Percentiles rank a stretch among this genome's conserved stretches.
Conservation (phyloP, 495 filamentous ascomycete genomes). For the Neurospora terricola region DNA sequence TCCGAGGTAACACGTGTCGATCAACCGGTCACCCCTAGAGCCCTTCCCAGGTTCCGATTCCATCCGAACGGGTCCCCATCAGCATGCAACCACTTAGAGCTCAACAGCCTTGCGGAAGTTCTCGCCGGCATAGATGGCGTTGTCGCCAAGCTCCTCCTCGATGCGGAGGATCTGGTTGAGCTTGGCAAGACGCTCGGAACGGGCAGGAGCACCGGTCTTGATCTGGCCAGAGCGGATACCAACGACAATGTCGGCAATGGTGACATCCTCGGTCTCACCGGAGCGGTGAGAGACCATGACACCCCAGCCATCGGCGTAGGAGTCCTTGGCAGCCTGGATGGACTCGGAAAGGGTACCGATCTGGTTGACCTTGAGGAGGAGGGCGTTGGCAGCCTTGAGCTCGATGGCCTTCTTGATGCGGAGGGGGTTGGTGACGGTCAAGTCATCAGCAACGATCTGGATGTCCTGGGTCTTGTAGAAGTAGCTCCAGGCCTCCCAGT, state of each 20-base stretch:
- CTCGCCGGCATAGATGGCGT: constrained; percentile 82
- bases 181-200: constrained; percentile 97
- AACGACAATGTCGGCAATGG: constrained; percentile 95
- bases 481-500: constrained; percentile 99
- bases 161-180: constrained; percentile 99
- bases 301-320: constrained; percentile 92
- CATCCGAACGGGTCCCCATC: constrained; percentile 5
- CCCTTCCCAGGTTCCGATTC: constrained; percentile 7
- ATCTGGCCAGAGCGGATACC: constrained; percentile 95
- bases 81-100: constrained; percentile 43
- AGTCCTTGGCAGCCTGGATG: constrained; percentile 99
- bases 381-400: constrained; percentile 93
- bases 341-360: constrained; percentile 98
- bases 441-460: constrained; percentile 91
- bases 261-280: constrained; percentile 98
- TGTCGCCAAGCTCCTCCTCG: constrained; percentile 92
- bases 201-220: constrained; percentile 94
- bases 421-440: constrained; percentile 95
- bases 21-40: constrained; percentile 6
- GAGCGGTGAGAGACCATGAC: constrained; percentile 99
- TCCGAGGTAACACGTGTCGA: constrained; percentile 12
- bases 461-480: constrained; percentile 98
- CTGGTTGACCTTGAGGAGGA: constrained; percentile 99
- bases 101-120: constrained; percentile 87
- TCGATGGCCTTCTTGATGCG: constrained; percentile 99